Conservation (phyloP, 257 asterid genomes). For the Mentha longifolia region DNA sequence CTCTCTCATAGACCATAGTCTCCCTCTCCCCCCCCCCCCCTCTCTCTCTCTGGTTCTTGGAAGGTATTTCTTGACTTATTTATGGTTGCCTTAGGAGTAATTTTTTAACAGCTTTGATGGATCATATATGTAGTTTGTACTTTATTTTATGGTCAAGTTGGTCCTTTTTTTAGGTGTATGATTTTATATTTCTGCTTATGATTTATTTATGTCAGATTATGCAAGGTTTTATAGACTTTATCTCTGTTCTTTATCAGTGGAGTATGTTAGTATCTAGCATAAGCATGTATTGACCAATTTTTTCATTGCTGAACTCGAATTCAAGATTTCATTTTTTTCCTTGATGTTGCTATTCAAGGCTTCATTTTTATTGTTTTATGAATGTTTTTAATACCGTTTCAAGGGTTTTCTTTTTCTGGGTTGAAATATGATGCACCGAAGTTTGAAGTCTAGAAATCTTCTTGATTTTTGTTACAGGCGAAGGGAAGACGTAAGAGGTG, state of each 20-base stretch:
- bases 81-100: neutral
- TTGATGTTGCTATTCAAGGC: conserved; percentile 19
- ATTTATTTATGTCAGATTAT: neutral
- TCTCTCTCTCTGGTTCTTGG: conserved; percentile 20
- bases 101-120: conserved; percentile 15
- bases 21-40: conserved; percentile 18
- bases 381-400: conserved; percentile 20
- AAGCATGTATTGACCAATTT: neutral
- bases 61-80: conserved; percentile 21
- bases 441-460: conserved; percentile 27
- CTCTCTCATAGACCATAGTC: conserved; percentile 13
- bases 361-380: conserved; percentile 25
- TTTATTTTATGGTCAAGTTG: conserved; percentile 18
- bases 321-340: conserved; percentile 28
- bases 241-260: conserved; percentile 4
- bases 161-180: conserved; percentile 2
- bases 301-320: neutral
- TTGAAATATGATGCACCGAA: conserved; percentile 23
- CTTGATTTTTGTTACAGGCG: conserved; percentile 23
- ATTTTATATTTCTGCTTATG: neutral
- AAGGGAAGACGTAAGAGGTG: neutral
- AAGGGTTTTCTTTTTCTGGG: conserved; percentile 21
- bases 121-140: conserved; percentile 6
- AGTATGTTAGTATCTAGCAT: neutral
- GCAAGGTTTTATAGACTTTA: neutral